A percentile compares a stretch with the other conserved stretches of the same genome.
Conservation (phyloP, 2,329 filamentous ascomycete species). For the Hirsutella minnesotensis region DNA sequence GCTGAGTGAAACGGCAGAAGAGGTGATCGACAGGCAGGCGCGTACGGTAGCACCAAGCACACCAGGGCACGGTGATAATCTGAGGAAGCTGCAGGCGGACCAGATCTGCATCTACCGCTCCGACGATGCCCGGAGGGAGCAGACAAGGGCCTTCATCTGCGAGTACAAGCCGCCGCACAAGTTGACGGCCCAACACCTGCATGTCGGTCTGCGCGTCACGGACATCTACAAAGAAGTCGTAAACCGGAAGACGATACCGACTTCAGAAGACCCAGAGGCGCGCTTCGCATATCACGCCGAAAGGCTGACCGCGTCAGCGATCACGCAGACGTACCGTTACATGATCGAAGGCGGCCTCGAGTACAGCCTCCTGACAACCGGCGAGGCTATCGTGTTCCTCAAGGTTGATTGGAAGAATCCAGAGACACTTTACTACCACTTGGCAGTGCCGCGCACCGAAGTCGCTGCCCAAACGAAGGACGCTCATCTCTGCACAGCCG, state of each 20-base stretch:
- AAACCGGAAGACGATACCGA: conserved; percentile 14
- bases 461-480: not conserved
- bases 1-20: too few relatives aligned
- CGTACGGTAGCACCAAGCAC: too few relatives aligned
- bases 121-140: too few relatives aligned
- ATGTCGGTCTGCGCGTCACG: conserved; percentile 26
- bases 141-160: conserved; percentile 17
- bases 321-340: conserved; percentile 36
- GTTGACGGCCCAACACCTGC: conserved; percentile 27
- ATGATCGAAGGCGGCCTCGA: conserved; percentile 34
- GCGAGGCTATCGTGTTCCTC: conserved; percentile 31
- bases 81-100: too few relatives aligned
- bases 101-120: too few relatives aligned
- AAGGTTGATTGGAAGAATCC: conserved; percentile 18
- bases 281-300: conserved; percentile 22
- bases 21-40: too few relatives aligned
- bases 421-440: conserved; percentile 17
- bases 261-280: conserved; percentile 13
- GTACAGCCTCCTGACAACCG: conserved; percentile 30
- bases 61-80: too few relatives aligned
- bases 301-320: conserved; percentile 25
- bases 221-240: conserved; percentile 25
- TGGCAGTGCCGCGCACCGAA: conserved; percentile 16
- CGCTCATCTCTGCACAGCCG: too few relatives aligned
- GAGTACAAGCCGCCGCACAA: conserved; percentile 38